These are phyloP conservation scores for Trichosporon coremiiforme DNA, from an alignment of 1,284 basidiomycete genomes.

Conservation along the genomic window DNA sequence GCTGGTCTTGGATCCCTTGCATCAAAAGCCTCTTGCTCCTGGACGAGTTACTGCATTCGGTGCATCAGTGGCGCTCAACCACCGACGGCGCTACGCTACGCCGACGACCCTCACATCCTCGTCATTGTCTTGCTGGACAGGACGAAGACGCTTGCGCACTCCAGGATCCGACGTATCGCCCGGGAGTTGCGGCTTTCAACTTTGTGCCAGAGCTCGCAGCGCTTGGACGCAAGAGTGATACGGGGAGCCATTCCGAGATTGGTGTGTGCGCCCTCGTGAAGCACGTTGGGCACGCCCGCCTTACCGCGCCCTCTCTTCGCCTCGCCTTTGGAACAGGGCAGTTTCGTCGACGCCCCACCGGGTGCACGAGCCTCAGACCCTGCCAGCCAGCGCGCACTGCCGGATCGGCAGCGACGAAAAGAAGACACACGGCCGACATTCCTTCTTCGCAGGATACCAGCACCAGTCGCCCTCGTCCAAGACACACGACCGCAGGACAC, in stretches of 20 bases:
- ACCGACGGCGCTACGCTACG: neutral
- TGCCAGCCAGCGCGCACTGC: neutral
- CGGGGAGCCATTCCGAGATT: neutral
- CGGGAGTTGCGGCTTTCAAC: neutral
- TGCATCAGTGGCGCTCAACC: neutral
- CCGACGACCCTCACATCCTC: constrained; percentile 9
- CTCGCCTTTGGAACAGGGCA: neutral
- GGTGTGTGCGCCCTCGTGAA: neutral
- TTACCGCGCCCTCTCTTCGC: neutral
- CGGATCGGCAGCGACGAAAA: constrained; percentile 13
- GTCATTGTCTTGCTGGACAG: constrained; percentile 16
- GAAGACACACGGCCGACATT: constrained; percentile 10
- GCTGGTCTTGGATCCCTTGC: constrained; percentile 6
- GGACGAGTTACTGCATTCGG: neutral
- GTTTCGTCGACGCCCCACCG: neutral
- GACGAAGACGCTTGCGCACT: neutral
- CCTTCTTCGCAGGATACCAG: neutral
- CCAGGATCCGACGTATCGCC: neutral
- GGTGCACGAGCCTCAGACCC: constrained; percentile 12
- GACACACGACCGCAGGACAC: neutral
- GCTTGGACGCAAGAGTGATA: neutral
- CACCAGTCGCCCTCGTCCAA: neutral
- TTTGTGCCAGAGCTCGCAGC: neutral
- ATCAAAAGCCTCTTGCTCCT: neutral
- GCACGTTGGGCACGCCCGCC: constrained; percentile 14